phyloP scores from a whole-genome alignment of 768 basidiomycete genomes.

The Tulasnella sp. region DNA sequence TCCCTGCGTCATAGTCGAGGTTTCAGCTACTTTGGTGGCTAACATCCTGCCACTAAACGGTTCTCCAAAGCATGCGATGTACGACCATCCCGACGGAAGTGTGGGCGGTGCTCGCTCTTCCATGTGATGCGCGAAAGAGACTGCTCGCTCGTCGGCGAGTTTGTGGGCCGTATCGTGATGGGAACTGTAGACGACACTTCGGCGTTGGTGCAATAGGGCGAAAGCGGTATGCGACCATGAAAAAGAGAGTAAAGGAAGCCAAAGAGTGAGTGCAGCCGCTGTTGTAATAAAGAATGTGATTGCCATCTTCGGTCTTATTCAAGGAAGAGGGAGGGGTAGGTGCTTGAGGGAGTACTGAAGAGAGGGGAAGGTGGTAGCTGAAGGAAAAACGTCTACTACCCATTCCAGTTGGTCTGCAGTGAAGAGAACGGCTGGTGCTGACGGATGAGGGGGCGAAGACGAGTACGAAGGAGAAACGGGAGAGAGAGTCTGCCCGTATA shows the following conservation, averaged over 20 bases:
- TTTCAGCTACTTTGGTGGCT: background rate
- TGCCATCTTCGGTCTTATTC: background rate
- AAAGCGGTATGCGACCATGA: background rate
- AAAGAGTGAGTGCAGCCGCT: background rate
- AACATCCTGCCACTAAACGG: background rate
- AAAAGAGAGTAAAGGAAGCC: background rate
- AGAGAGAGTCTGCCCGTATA: background rate
- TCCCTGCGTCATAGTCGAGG: constrained; percentile 7
- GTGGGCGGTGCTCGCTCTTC: background rate
- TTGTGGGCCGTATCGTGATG: background rate
- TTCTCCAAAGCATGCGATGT: background rate
- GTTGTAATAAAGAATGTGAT: background rate
- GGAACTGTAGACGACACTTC: background rate
- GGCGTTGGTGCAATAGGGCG: background rate
- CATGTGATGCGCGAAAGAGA: background rate
- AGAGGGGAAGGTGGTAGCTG: background rate
- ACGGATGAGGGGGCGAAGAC: background rate
- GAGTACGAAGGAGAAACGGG: background rate
- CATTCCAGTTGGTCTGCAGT: background rate
- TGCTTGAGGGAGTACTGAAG: background rate
- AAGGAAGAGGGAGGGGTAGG: background rate
- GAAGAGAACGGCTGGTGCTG: background rate
- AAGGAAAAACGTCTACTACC: background rate
- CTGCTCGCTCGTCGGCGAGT: background rate
- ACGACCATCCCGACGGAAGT: background rate